phyloP scores from a whole-genome alignment of 306 rosid genomes.

The Lathyrus oleraceus region DNA sequence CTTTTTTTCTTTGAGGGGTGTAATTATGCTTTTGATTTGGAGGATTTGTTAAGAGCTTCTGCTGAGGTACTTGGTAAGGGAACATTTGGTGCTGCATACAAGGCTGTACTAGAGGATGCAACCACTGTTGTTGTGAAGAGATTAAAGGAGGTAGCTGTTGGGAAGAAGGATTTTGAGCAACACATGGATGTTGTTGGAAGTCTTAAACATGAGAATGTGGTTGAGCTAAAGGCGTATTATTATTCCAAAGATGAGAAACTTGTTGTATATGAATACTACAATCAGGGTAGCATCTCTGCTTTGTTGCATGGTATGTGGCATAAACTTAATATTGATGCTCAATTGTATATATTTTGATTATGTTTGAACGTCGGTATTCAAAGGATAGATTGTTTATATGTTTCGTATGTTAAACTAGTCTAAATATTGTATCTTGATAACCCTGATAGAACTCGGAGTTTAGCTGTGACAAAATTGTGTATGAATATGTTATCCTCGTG shows the following conservation, averaged over 20 bases:
- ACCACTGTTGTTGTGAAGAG: conserved; percentile 82
- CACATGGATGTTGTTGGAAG: conserved; percentile 77
- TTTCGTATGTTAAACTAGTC: too few relatives aligned
- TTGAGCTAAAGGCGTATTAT: conserved; percentile 72
- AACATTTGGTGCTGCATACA: conserved; percentile 84
- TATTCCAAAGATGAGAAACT: conserved; percentile 42
- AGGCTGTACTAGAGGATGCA: conserved; percentile 78
- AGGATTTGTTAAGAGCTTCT: conserved; percentile 89
- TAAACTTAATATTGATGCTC: not conserved
- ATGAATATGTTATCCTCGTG: not conserved
- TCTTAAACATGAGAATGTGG: conserved; percentile 81
- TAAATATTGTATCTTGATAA: too few relatives aligned
- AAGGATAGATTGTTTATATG: too few relatives aligned
- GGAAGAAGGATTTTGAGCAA: conserved; percentile 62
- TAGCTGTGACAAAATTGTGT: not conserved
- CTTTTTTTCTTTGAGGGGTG: conserved; percentile 83
- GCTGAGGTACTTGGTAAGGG: conserved; percentile 95
- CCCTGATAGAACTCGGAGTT: too few relatives aligned
- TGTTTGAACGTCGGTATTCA: not conserved
- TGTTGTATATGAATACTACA: conserved; percentile 53
- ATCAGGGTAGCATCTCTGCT: conserved; percentile 75
- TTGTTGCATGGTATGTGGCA: conserved; percentile 72
- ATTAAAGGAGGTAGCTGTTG: conserved; percentile 72
- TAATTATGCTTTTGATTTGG: conserved; percentile 81
- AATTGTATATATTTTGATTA: not conserved